A percentile compares a stretch with the other conserved stretches of the same genome.
phyloP scores from a whole-genome alignment of 257 asterid genomes.

The Leptodermis oblonga region DNA sequence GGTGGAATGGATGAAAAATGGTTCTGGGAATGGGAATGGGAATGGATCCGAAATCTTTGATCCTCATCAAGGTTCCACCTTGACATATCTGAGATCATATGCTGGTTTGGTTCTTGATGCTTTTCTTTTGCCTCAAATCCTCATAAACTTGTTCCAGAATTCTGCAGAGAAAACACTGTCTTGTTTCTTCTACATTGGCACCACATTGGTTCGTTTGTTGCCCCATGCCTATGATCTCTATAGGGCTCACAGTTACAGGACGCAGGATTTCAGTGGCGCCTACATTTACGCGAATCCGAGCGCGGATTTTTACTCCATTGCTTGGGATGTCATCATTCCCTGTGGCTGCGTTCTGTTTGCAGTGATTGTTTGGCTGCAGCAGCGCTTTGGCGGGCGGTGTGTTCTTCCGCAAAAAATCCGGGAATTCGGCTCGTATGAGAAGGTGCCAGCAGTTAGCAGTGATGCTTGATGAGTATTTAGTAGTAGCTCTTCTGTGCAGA shows the following conservation, averaged over 20 bases:
- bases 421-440: constrained; percentile 43
- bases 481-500: too few relatives aligned
- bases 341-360: constrained; percentile 43
- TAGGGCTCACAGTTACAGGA: constrained; percentile 33
- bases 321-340: constrained; percentile 67
- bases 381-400: constrained; percentile 57
- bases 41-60: too few relatives aligned
- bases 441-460: constrained; percentile 35
- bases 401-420: constrained; percentile 45
- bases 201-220: constrained; percentile 41
- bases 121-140: constrained; percentile 61
- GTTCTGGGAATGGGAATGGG: neutral
- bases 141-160: constrained; percentile 37
- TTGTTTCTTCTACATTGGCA: constrained; percentile 47
- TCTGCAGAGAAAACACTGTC: constrained; percentile 37
- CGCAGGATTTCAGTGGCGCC: constrained; percentile 19
- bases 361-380: constrained; percentile 56
- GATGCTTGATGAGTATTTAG: neutral
- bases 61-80: constrained; percentile 16
- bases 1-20: constrained; percentile 30
- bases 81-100: constrained; percentile 48
- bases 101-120: constrained; percentile 60
- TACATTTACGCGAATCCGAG: constrained; percentile 56
- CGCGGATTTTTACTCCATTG: constrained; percentile 58
- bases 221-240: constrained; percentile 76